phyloP scores from a whole-genome alignment of 2,329 filamentous ascomycete species.

The Incumbomyces lentus region DNA sequence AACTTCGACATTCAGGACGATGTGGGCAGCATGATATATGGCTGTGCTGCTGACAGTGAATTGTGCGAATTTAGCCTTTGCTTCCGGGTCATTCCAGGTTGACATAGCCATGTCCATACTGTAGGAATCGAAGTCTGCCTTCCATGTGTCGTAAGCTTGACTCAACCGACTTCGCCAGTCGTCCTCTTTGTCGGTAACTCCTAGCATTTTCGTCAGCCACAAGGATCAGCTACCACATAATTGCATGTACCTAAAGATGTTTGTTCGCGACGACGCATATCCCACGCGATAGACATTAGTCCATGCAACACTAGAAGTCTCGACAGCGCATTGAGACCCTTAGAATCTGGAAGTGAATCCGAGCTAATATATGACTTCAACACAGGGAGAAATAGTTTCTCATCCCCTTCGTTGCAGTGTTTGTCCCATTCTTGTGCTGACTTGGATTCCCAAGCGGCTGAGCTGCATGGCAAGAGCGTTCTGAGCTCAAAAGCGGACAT shows the following conservation, averaged over 20 bases:
- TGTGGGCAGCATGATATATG: slow-evolving; percentile 49
- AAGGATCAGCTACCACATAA: not conserved
- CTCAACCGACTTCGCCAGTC: slow-evolving; percentile 45
- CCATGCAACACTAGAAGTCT: slow-evolving; percentile 49
- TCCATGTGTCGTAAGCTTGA: slow-evolving; percentile 48
- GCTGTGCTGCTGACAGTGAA: slow-evolving; percentile 43
- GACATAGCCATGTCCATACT: slow-evolving; percentile 31
- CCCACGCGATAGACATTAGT: slow-evolving; percentile 53
- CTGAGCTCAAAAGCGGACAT: slow-evolving; percentile 57
- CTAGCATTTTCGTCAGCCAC: not conserved
- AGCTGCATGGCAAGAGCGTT: slow-evolving; percentile 45
- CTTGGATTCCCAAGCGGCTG: slow-evolving; percentile 48
- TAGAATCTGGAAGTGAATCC: slow-evolving; percentile 22
- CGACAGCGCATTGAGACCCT: slow-evolving; percentile 42
- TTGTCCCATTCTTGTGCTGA: slow-evolving; percentile 43
- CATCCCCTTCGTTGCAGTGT: slow-evolving; percentile 28
- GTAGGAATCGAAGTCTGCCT: slow-evolving; percentile 47
- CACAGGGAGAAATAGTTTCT: slow-evolving; percentile 40
- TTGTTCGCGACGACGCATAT: slow-evolving; percentile 52
- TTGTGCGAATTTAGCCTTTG: slow-evolving; percentile 32
- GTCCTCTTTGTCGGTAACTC: slow-evolving; percentile 26
- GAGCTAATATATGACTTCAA: slow-evolving; percentile 47
- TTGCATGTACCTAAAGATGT: slow-evolving; percentile 43
- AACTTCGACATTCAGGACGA: slow-evolving; percentile 48
- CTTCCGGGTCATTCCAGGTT: slow-evolving; percentile 22